Conservation (phyloP, 352 stramenopile species). For the Globisporangium iwayamae region DNA sequence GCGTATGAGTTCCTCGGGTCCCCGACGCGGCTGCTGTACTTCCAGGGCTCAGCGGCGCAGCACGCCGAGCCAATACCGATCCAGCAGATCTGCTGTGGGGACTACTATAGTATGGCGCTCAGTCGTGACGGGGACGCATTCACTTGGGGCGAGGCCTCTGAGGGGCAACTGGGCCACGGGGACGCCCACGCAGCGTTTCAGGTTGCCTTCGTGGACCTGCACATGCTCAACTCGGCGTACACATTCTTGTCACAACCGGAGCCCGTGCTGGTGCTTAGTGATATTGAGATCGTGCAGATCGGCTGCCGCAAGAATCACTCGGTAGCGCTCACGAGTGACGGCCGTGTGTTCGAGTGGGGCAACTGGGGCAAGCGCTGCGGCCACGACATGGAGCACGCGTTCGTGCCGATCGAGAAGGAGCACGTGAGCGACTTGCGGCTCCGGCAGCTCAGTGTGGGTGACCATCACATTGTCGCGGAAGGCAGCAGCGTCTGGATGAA, state of each 20-base stretch:
- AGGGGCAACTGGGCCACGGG: constrained; percentile 66
- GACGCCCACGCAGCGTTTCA: constrained; percentile 50
- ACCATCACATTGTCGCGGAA: constrained; percentile 54
- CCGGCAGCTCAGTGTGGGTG: constrained; percentile 5
- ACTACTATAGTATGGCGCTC: constrained; percentile 65
- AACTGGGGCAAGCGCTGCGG: constrained; percentile 54
- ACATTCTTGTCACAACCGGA: constrained; percentile 64
- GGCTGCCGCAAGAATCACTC: constrained; percentile 59
- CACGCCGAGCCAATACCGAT: constrained; percentile 66
- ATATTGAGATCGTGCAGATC: constrained; percentile 39
- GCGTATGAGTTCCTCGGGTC: constrained; percentile 38
- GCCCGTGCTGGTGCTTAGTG: constrained; percentile 48
- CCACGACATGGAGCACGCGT: constrained; percentile 54
- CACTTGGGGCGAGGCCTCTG: constrained; percentile 70
- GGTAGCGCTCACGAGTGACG: constrained; percentile 36
- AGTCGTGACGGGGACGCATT: constrained; percentile 68
- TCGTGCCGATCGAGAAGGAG: constrained; percentile 39
- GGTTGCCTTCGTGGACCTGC: constrained; percentile 56
- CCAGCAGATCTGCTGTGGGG: constrained; percentile 49
- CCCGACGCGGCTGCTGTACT: constrained; percentile 59
- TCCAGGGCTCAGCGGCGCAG: constrained; percentile 44
- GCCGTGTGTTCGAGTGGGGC: constrained; percentile 61
- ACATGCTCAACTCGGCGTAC: constrained; percentile 67
- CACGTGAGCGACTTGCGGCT: constrained; percentile 25
- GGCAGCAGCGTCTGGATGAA: constrained; percentile 66